Evolutionary conservation across 2,329 filamentous ascomycete genomes (phyloP).

Genomic region (Thielaviopsis euricoi): DNA sequence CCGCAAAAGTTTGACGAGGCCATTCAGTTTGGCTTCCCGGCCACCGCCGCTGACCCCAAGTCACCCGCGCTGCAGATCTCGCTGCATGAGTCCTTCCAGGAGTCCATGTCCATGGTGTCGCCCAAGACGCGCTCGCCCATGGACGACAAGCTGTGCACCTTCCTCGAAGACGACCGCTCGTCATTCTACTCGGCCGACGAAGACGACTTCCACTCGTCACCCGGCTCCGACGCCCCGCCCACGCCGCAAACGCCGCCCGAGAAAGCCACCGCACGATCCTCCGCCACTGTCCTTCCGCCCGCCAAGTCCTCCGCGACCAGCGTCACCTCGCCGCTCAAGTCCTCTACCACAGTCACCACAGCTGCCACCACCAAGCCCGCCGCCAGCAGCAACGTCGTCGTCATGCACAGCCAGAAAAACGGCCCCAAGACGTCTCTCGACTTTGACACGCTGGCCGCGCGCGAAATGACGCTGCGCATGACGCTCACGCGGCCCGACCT

Average conservation of each 20-base stretch:
- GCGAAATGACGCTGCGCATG: slow-evolving; percentile 95
- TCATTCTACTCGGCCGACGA: slow-evolving; percentile 30
- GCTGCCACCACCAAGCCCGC: too few species aligned
- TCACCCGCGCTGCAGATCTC: slow-evolving; percentile 11
- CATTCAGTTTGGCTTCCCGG: slow-evolving; percentile 82
- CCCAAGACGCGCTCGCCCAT: slow-evolving; percentile 14
- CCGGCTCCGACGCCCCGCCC: slow-evolving; percentile 42
- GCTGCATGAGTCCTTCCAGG: not conserved
- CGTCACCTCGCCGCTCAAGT: too few species aligned
- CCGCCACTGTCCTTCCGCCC: slow-evolving; percentile 7
- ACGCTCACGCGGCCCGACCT: slow-evolving; percentile 83
- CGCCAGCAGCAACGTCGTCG: too few species aligned
- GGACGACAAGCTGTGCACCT: slow-evolving; percentile 38
- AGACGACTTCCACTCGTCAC: slow-evolving; percentile 32
- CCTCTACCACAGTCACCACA: slow-evolving; percentile 12
- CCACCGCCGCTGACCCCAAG: slow-evolving; percentile 21
- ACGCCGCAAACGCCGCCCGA: slow-evolving; percentile 28
- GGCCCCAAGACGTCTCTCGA: slow-evolving; percentile 4
- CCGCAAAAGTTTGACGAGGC: slow-evolving; percentile 93
- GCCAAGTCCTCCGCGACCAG: not conserved
- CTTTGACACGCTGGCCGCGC: slow-evolving; percentile 11
- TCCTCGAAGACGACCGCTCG: slow-evolving; percentile 39
- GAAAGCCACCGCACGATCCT: not conserved
- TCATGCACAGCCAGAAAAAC: slow-evolving; percentile 14
- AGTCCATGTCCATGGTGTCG: slow-evolving; percentile 7